Base-by-base conservation (phyloP, 345 rosid species). In the Salix arbutifolia region DNA sequence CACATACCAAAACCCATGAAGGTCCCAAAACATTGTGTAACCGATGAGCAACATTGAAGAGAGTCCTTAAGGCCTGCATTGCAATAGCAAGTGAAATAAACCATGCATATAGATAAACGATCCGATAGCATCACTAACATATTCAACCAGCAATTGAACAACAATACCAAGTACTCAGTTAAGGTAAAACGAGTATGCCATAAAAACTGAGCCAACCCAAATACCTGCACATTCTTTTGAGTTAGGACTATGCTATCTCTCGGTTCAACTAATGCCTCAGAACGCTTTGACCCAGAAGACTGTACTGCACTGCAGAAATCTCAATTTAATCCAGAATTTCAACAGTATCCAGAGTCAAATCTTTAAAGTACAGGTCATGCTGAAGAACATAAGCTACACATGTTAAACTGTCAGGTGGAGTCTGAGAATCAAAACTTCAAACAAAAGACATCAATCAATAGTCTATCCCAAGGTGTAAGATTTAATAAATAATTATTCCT, bases 1-100 rank as follows among this genome's bases (percentile, higher is more conserved):
- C 76, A 85, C 98, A 81, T 88, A 93, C 98, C 96, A 96, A 84
- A 82, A 93, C 95, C 99, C 99, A 96, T 25, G 99, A 96, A n/a
- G 97, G 97, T 46, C 99, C 99, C 84, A 96, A 86, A 58, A 93
- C 97, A 80, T 93, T 93, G 84, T 92, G 94, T 80, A 96, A 84
- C 77, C 99, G 86, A 88, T 92, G 98, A 79, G 98, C 92, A 76
- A 96, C 78, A 81, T 96, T 96, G 87, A 96, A 96, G 81, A 96
- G 98, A 76, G 99, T 96, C 84, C 99, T 85, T 79, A 96, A 82
- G 62, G 98, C 98, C 99, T 93, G 78, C 68, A 56, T 72, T 72
- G 72, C 67, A 88, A 83, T 77, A 82, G n/a, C 46, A 82, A 72
- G 72, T 69, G 82, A 67, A 74, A 83, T 44, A 69, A 83, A 72